Conservation (phyloP, 345 rosid species). For the Camelina hispida region DNA sequence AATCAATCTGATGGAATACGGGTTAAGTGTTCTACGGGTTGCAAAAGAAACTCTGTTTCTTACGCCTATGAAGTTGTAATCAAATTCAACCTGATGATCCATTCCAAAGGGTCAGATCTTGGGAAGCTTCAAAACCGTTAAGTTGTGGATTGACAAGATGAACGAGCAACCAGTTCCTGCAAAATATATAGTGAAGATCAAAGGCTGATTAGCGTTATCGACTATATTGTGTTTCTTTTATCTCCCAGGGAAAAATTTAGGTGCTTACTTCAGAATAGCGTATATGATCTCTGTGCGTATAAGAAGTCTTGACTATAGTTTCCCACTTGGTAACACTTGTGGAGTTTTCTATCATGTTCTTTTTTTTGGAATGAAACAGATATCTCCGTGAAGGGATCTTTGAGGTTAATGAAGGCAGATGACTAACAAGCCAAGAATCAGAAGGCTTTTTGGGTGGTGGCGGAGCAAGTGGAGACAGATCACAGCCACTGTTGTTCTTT, state of each 20-base stretch:
- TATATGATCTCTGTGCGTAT: constrained; percentile 67
- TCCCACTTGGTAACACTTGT: constrained; percentile 76
- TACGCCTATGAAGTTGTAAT: constrained; percentile 13
- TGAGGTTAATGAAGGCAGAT: constrained; percentile 62
- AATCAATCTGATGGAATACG: constrained; percentile 19
- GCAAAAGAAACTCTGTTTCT: constrained; percentile 17
- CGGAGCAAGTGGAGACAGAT: constrained; percentile 53
- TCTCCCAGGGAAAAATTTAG: constrained; percentile 5
- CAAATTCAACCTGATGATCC: constrained; percentile 18
- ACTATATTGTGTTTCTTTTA: constrained; percentile 3
- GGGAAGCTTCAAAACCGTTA: constrained; percentile 29
- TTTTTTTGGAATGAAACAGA: constrained; percentile 45
- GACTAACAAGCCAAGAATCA: constrained; percentile 91
- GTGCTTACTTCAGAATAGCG: constrained; percentile 87
- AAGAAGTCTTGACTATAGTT: constrained; percentile 88
- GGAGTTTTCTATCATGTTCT: constrained; percentile 50
- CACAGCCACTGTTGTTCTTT: constrained; percentile 34
- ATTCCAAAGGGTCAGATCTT: constrained; percentile 11
- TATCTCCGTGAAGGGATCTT: constrained; percentile 50
- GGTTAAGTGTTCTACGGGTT: constrained; percentile 24
- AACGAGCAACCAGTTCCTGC: constrained; percentile 73
- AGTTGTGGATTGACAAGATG: constrained; percentile 55
- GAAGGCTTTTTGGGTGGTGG: constrained; percentile 81
- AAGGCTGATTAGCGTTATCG: constrained; percentile 3
- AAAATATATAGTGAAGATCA: constrained; percentile 15